Conservation (phyloP, 257 asterid genomes). For the Cynanchum wilfordii region DNA sequence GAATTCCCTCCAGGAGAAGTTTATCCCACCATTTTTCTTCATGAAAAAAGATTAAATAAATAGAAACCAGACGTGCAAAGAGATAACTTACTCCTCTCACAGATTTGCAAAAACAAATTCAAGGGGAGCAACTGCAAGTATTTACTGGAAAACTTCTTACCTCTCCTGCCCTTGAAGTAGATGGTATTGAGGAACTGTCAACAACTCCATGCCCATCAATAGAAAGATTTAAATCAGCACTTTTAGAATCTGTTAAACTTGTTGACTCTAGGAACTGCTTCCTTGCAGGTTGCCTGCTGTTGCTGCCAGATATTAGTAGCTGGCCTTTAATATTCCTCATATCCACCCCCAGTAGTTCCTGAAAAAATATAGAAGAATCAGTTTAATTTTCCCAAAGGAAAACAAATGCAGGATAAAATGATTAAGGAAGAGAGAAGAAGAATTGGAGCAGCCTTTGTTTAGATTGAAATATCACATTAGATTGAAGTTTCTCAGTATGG, state of each 20-base stretch:
- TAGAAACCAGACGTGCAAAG: background rate
- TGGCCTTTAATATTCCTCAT: constrained; percentile 58
- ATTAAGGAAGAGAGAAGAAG: background rate
- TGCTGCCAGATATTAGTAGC: constrained; percentile 41
- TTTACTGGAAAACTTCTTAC: constrained; percentile 28
- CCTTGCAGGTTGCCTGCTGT: constrained; percentile 52
- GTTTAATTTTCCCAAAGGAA: background rate
- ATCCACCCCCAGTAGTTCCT: constrained; percentile 60
- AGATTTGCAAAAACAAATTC: background rate
- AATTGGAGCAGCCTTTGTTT: background rate
- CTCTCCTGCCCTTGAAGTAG: constrained; percentile 71
- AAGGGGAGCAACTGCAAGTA: background rate
- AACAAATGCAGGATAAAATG: background rate
- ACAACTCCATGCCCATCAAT: constrained; percentile 46
- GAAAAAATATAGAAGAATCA: constrained; percentile 21
- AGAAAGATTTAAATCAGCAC: constrained; percentile 53
- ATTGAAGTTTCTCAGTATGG: background rate
- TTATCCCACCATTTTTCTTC: background rate
- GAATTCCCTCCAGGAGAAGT: background rate
- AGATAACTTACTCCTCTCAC: background rate
- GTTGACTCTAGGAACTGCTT: constrained; percentile 60
- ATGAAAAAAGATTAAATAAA: too few relatives aligned
- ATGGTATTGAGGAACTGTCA: constrained; percentile 59
- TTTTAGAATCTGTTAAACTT: constrained; percentile 60
- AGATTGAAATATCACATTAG: background rate